Percentiles rank a stretch among this genome's conserved stretches.
phyloP scores from a whole-genome alignment of 129 eudicot species.

The Chrysanthemum makinoi region DNA sequence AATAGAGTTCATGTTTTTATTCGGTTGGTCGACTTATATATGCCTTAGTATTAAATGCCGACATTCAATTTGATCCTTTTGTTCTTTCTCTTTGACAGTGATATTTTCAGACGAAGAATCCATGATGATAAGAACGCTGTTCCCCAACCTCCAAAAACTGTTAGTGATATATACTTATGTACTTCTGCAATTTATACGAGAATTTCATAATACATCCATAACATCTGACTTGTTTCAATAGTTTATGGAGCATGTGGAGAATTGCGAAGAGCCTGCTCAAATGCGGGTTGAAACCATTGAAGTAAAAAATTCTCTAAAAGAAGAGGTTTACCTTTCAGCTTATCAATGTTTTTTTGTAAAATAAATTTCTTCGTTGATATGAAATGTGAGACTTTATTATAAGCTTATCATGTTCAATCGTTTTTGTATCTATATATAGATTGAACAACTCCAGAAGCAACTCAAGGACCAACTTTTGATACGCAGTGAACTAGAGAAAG shows the following conservation, averaged over 20 bases:
- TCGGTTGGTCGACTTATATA: slow-evolving; percentile 1
- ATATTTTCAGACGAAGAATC: slow-evolving; percentile 29
- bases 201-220: background rate
- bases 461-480: slow-evolving; percentile 50
- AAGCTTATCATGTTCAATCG: background rate
- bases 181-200: background rate
- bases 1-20: background rate
- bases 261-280: slow-evolving; percentile 29
- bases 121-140: slow-evolving; percentile 39
- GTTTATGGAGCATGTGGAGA: slow-evolving; percentile 42
- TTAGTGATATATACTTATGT: slow-evolving; percentile 17
- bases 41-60: slow-evolving; percentile 7
- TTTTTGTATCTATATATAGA: slow-evolving; percentile 31
- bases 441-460: slow-evolving; percentile 56
- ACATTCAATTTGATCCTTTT: slow-evolving; percentile 15
- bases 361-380: background rate
- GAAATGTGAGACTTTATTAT: background rate
- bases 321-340: slow-evolving; percentile 41
- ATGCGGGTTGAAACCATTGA: slow-evolving; percentile 34
- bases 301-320: slow-evolving; percentile 42
- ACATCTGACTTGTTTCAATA: slow-evolving; percentile 17
- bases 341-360: background rate
- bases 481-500: slow-evolving; percentile 53
- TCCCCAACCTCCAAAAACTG: slow-evolving; percentile 33
- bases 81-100: slow-evolving; percentile 35